Conservation (phyloP, 2,329 filamentous ascomycete genomes). For the Passalora sequoiae region DNA sequence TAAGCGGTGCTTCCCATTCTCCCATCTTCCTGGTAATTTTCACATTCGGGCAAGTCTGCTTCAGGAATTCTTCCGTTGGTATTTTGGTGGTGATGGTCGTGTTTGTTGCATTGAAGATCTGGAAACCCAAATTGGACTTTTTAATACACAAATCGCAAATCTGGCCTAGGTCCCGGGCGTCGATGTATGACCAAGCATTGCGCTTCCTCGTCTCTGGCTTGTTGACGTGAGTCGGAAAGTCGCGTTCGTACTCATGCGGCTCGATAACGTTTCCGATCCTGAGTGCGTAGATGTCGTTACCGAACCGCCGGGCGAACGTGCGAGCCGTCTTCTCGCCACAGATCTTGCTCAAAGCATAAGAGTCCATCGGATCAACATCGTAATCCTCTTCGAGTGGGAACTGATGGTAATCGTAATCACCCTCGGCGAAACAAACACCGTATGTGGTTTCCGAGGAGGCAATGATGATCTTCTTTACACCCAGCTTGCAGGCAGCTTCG, state of each 20-base stretch:
- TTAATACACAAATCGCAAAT: slow-evolving; percentile 54
- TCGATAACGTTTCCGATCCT: slow-evolving; percentile 59
- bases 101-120: slow-evolving; percentile 62
- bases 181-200: slow-evolving; percentile 61
- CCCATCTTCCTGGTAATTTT: slow-evolving; percentile 53
- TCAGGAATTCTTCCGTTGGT: slow-evolving; percentile 50
- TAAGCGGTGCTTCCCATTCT: slow-evolving; percentile 56
- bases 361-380: slow-evolving; percentile 57
- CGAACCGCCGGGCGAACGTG: slow-evolving; percentile 53
- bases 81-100: slow-evolving; percentile 54
- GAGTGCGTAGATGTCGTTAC: slow-evolving; percentile 55
- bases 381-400: slow-evolving; percentile 58
- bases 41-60: slow-evolving; percentile 46
- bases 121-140: slow-evolving; percentile 55
- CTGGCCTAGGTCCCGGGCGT: slow-evolving; percentile 57
- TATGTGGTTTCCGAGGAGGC: slow-evolving; percentile 57
- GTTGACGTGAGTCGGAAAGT: slow-evolving; percentile 50
- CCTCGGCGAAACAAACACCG: slow-evolving; percentile 58
- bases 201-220: slow-evolving; percentile 49
- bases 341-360: slow-evolving; percentile 57
- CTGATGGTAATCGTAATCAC: slow-evolving; percentile 51
- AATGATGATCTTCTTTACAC: slow-evolving; percentile 58
- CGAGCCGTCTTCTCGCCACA: slow-evolving; percentile 54
- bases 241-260: slow-evolving; percentile 53
- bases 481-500: slow-evolving; percentile 58